Conservation (phyloP, 164 flowering plant species). For the Taxillus chinensis region DNA sequence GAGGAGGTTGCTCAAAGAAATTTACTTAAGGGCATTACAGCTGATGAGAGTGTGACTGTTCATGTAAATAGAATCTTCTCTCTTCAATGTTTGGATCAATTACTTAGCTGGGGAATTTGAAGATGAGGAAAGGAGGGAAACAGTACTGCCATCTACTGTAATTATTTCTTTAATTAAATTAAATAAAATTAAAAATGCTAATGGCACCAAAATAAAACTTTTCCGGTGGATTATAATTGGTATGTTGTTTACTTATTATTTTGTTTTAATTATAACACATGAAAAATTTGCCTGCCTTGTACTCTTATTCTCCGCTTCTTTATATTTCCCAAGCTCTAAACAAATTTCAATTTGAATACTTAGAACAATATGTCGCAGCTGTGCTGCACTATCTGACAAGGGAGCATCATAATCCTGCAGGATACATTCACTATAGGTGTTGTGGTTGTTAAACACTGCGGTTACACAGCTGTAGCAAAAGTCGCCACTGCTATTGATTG, state of each 20-base stretch:
- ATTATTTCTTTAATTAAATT: too few relatives aligned
- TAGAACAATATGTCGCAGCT: background rate
- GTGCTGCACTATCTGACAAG: conserved; percentile 1
- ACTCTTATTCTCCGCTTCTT: too few relatives aligned
- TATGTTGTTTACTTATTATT: too few relatives aligned
- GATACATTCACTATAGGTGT: conserved; percentile 83
- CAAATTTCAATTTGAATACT: conserved; percentile 2
- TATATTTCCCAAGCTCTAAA: too few relatives aligned
- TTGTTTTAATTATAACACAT: background rate
- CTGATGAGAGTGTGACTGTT: conserved; percentile 90
- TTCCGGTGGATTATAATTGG: too few relatives aligned
- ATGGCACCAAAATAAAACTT: too few relatives aligned
- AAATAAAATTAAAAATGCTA: too few relatives aligned
- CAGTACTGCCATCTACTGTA: too few relatives aligned
- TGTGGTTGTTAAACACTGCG: conserved; percentile 79
- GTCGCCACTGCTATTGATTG: conserved; percentile 45
- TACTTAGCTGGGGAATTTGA: too few relatives aligned
- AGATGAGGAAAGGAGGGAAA: too few relatives aligned
- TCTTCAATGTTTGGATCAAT: too few relatives aligned
- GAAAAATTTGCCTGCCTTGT: too few relatives aligned
- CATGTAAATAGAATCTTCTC: conserved; percentile 43
- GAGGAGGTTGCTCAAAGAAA: conserved; percentile 66
- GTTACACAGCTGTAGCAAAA: conserved; percentile 68
- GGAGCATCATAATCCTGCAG: conserved; percentile 29
- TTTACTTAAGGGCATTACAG: conserved; percentile 87